phyloP scores from a whole-genome alignment of 2,329 filamentous ascomycete species.

The Mycocentrospora acerina region DNA sequence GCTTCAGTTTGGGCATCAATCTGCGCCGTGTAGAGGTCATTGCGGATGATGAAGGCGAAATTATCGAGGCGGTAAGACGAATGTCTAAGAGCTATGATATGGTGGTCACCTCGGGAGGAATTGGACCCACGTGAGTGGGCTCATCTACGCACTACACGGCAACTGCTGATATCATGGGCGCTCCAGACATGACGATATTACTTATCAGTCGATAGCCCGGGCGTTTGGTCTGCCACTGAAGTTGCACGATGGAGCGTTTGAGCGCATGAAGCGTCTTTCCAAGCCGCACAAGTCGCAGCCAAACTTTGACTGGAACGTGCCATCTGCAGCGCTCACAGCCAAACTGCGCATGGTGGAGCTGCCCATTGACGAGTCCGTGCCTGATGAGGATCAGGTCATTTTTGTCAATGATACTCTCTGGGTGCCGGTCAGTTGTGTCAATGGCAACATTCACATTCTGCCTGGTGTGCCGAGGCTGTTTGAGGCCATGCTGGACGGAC shows the following conservation, averaged over 20 bases:
- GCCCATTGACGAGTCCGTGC: conserved; percentile 69
- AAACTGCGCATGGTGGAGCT: conserved; percentile 89
- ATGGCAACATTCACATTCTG: conserved; percentile 90
- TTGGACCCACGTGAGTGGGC: conserved; percentile 80
- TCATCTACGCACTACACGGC: conserved; percentile 8
- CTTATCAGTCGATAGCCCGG: conserved; percentile 89
- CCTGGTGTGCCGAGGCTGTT: conserved; percentile 88
- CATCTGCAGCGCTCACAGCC: conserved; percentile 74
- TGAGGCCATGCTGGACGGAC: conserved; percentile 71
- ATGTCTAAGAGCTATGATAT: conserved; percentile 93
- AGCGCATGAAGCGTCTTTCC: conserved; percentile 80
- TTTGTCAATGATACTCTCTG: conserved; percentile 81
- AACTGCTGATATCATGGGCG: conserved; percentile 15
- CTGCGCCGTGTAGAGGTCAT: conserved; percentile 91
- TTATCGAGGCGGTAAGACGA: conserved; percentile 79
- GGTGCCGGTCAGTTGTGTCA: conserved; percentile 87
- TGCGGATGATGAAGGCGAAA: conserved; percentile 86
- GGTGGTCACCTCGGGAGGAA: conserved; percentile 92
- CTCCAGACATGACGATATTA: conserved; percentile 90
- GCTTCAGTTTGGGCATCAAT: conserved; percentile 64
- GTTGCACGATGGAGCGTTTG: conserved; percentile 74
- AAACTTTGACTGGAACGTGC: conserved; percentile 80
- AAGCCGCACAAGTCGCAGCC: conserved; percentile 71
- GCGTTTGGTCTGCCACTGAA: conserved; percentile 77
- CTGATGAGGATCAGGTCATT: conserved; percentile 70